Conservation (phyloP, 805 yeast genomes). For the Monosporozyma siamensis region DNA sequence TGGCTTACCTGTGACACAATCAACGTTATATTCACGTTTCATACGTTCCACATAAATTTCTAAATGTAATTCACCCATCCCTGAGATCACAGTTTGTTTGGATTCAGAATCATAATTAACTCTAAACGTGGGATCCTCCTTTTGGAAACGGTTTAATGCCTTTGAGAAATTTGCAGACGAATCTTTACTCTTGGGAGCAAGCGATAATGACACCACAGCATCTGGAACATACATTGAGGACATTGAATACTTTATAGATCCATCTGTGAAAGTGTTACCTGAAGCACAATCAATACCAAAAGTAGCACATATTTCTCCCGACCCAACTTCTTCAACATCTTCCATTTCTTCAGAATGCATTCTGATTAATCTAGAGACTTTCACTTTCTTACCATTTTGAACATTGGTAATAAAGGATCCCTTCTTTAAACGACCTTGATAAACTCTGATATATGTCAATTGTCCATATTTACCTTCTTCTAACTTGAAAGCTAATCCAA, state of each 20-base stretch:
- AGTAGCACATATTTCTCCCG: conserved; percentile 99
- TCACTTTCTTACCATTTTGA: conserved; percentile 86
- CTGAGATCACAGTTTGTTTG: conserved; percentile 81
- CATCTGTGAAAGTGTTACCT: conserved; percentile 95
- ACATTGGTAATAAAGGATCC: conserved; percentile 84
- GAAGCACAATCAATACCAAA: conserved; percentile 98
- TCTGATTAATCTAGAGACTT: conserved; percentile 87
- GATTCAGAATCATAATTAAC: conserved; percentile 86
- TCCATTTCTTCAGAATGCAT: conserved; percentile 99
- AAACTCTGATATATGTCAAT: conserved; percentile 90
- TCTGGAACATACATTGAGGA: conserved; percentile 98
- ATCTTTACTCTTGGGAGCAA: conserved; percentile 82
- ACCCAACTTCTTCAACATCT: conserved; percentile 88
- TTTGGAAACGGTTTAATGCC: conserved; percentile 95
- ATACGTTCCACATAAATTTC: conserved; percentile 98
- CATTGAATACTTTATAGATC: conserved; percentile 74
- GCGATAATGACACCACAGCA: conserved; percentile 90
- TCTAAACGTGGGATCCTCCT: conserved; percentile 97
- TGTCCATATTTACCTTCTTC: conserved; percentile 99
- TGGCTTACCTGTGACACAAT: conserved; percentile 92
- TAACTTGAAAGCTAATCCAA: conserved; percentile 95
- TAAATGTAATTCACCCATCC: conserved; percentile 96
- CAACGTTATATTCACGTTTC: conserved; percentile 94
- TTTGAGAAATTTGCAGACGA: conserved; percentile 75
- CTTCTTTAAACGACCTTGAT: conserved; percentile 89